Base-by-base conservation (phyloP, 75 land plant species). In the Cunninghamia lanceolata region DNA sequence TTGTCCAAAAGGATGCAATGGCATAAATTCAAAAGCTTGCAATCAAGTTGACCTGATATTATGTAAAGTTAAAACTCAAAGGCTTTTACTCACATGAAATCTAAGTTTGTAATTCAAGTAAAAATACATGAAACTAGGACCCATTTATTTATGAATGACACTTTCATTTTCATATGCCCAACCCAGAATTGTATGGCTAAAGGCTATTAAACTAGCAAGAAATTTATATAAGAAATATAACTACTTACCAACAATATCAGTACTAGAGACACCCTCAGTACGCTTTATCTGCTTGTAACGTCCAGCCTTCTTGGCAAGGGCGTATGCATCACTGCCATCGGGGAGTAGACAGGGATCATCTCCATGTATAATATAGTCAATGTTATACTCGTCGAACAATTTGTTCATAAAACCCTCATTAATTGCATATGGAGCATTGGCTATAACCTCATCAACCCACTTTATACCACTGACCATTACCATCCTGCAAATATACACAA, bases 291-390 rank as follows among this genome's bases (percentile, higher is more conserved):
- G 99, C 90, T 96, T 97, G 89, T 94, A 97, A 3, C 98, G 95
- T 21, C 99, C 99, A 86, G 92, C 99, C 88, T 93, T 97, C 92
- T 97, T 97, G 85, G 99, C 99, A 85, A 93, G 93, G 39, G 94
- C 96, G 89, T 97, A 97, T 35, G 99, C 99, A 94, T 97, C 99
- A 84, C 92, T 90, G 32, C 99, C 99, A 90, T 97, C 99, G 68
- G 96, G 99, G 85, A 97, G 94, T 15, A 97, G 90, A 87, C 99
- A 97, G 3, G 99, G 99, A 86, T 97, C 99, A 88, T 97, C 99
- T 25, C 99, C 99, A 84, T 97, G 99, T 74, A 97, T 96, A 46
- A 97, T 97, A 83, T 96, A 97, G 87, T 97, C 99, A 75, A 97
- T 97, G 17, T 91, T 88, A 81, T 97, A 91, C 84, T 97, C 96